A percentile compares a stretch with the other conserved stretches of the same genome.
phyloP scores from a whole-genome alignment of 805 yeast genomes.

The Teunomyces aglyptinius region DNA sequence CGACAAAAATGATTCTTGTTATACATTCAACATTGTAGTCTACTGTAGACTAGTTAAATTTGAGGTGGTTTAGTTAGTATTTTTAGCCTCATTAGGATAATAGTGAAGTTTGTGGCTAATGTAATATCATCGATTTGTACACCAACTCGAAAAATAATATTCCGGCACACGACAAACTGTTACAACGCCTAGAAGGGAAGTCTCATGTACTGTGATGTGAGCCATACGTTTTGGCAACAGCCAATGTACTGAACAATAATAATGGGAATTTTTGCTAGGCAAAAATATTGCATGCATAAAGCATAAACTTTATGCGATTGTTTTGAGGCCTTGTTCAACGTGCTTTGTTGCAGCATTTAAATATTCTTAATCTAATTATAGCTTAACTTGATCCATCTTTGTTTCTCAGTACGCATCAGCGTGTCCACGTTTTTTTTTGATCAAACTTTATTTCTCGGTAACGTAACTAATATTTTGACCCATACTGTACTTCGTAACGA shows the following conservation, averaged over 20 bases:
- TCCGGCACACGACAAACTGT: no score
- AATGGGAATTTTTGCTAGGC: neutral
- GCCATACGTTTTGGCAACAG: neutral
- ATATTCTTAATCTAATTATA: neutral
- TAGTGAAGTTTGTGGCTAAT: no score
- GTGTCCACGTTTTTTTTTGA: neutral
- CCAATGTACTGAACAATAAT: neutral
- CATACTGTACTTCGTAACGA: no score
- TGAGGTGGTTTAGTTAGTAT: no score
- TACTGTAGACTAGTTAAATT: no score
- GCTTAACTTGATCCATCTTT: neutral
- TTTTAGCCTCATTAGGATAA: no score
- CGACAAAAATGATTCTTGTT: no score
- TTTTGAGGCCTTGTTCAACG: neutral
- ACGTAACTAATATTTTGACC: neutral
- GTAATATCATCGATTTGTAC: no score
- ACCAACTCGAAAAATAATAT: no score
- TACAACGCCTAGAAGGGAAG: neutral
- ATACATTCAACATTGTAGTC: no score
- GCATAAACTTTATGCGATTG: neutral
- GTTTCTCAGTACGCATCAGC: neutral
- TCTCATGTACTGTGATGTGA: no score
- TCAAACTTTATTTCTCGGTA: neutral
- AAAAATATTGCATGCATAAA: neutral
- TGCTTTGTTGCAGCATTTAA: neutral